phyloP scores from a whole-genome alignment of 202 grass and related monocot species.

The Tripidium arundinaceum region DNA sequence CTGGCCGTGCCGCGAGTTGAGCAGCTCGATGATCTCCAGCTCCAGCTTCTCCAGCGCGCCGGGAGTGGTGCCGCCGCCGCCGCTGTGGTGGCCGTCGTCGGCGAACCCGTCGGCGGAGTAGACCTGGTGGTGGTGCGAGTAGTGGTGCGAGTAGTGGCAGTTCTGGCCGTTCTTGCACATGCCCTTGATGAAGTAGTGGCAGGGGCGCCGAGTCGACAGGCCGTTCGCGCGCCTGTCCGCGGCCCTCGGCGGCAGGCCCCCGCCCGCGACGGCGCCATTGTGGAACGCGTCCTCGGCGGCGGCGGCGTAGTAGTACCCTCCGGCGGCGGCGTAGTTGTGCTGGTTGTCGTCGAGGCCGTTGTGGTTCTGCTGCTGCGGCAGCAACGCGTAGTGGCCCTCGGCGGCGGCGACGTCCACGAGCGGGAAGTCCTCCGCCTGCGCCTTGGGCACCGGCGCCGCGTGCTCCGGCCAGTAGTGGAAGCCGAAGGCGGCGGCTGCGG shows the following conservation, averaged over 20 bases:
- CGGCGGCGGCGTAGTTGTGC: background rate
- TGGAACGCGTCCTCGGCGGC: constrained; percentile 5
- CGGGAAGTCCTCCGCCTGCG: constrained; percentile 2
- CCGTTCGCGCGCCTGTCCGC: background rate
- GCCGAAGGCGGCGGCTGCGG: background rate
- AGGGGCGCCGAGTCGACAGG: constrained; percentile 30
- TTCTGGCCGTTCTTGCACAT: constrained; percentile 73
- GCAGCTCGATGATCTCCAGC: constrained; percentile 72
- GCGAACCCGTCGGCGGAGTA: background rate
- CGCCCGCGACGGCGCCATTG: background rate
- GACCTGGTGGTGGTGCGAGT: constrained; percentile 31
- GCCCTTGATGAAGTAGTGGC: constrained; percentile 78
- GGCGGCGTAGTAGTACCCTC: constrained; percentile 20
- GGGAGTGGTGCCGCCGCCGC: background rate
- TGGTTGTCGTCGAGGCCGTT: constrained; percentile 26
- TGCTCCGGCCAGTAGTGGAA: constrained; percentile 46
- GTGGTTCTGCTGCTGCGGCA: constrained; percentile 4
- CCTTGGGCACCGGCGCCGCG: background rate
- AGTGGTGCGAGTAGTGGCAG: constrained; percentile 74
- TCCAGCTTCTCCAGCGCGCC: constrained; percentile 45
- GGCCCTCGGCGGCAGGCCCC: background rate
- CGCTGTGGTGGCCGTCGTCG: constrained; percentile 13
- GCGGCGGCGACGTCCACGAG: background rate
- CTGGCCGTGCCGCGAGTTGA: constrained; percentile 52
- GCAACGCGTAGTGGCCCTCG: constrained; percentile 22